Percentiles rank a stretch among this genome's conserved stretches.
Conservation (phyloP, 257 asterid species). For the Petunia secreta region DNA sequence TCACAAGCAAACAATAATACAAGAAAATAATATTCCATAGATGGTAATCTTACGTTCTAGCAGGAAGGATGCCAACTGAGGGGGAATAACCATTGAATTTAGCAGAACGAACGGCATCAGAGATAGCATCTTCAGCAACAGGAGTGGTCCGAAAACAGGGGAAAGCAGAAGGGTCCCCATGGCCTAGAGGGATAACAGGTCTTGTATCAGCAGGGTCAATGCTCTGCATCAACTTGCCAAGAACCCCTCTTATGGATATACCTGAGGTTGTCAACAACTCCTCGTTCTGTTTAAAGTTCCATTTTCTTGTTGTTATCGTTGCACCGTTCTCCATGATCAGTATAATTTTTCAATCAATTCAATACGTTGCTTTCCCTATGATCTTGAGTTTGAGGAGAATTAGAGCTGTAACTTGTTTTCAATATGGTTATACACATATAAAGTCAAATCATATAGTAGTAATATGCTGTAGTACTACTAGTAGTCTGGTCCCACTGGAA, state of each 20-base stretch:
- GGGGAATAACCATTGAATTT: constrained; percentile 74
- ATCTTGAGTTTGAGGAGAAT: no score
- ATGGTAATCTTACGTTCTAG: constrained; percentile 51
- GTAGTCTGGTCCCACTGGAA: no score
- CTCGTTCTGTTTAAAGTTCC: constrained; percentile 64
- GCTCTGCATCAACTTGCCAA: constrained; percentile 42
- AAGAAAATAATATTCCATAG: not conserved
- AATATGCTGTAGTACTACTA: no score
- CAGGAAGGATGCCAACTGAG: constrained; percentile 60
- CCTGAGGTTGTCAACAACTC: constrained; percentile 48
- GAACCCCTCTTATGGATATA: constrained; percentile 58
- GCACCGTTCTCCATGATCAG: constrained; percentile 45
- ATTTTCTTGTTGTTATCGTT: constrained; percentile 29
- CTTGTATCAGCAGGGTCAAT: constrained; percentile 50
- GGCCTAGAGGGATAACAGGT: constrained; percentile 64
- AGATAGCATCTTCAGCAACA: constrained; percentile 64
- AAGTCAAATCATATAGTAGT: no score
- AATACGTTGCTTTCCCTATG: not conserved
- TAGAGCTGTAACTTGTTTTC: no score
- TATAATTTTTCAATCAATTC: not conserved
- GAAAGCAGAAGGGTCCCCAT: constrained; percentile 88
- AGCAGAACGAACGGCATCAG: constrained; percentile 62
- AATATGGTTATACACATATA: no score
- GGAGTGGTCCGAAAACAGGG: constrained; percentile 63
- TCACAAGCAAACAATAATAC: not conserved